Evolutionary conservation across 2,329 filamentous ascomycete species (phyloP), one percentile per base, ranked within the genome.

Genomic region (Arthrobotrys iridis): DNA sequence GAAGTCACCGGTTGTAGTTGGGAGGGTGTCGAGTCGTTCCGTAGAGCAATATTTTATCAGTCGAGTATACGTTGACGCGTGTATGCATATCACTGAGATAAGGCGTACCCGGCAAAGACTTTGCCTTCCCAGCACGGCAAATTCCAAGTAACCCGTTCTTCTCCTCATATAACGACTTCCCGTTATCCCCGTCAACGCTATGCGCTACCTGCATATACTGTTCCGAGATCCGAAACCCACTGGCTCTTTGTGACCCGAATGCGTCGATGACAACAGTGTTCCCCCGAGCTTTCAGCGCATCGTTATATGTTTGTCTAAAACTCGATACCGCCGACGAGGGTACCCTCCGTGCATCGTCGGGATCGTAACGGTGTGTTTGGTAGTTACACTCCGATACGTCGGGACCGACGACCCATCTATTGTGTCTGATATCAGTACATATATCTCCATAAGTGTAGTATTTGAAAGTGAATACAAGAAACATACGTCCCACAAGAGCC

Each of bases 331-430:
- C 41, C n/a, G 59, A 64, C 15, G 59, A 65, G 6, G 60, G 26
- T 30, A 55, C 30, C 11, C 24, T 20, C 18, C 18, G 5, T 15
- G 48, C 46, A 10, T 45, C 22, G n/a, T 15, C 2, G 1, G 62
- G 62, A n/a, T 66, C 35, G 46, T 66, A 66, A 15, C 62, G 57
- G 48, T 66, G 62, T 3, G 60, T 65, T 30, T 65, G 62, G 7
- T 33, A 43, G 4, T 10, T 30, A 18, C 62, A 66, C 33, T 57
- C 46, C 26, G 35, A 8, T 1, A 37, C 62, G 8, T 57, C 24
- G 48, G 62, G 13, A 10, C 62, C 62, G n/a, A 66, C 62, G 6
- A 66, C 62, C 48, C 35, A 66, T 8, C 35, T 66, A 22, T 60
- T 46, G n/a, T n/a, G n/a, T n/a, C n/a, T 43, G 3, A 22, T 15